These are phyloP conservation scores for Penicillium sp. DNA, from an alignment of 2,329 filamentous ascomycete species.

Conservation along the genomic window DNA sequence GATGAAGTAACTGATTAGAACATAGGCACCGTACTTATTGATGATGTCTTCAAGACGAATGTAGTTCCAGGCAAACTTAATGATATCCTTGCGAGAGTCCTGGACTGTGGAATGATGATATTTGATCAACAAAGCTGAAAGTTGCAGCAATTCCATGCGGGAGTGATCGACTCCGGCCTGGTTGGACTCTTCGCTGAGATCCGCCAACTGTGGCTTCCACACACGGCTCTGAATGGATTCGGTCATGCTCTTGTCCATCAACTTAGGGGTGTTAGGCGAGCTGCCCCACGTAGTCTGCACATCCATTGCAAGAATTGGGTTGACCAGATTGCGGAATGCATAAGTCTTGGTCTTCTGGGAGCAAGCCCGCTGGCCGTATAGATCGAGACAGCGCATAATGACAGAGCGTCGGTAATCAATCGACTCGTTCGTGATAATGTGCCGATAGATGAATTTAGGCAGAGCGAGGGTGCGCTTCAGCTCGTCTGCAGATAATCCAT, in stretches of 20 bases:
- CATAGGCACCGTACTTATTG: constrained; percentile 98
- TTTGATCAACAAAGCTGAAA: constrained; percentile 93
- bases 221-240: constrained; percentile 89
- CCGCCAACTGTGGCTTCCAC: constrained; percentile 85
- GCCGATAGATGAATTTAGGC: constrained; percentile 78
- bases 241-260: constrained; percentile 85
- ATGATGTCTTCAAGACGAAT: constrained; percentile 98
- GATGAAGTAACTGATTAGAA: constrained; percentile 96
- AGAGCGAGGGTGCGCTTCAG: constrained; percentile 75
- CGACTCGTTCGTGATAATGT: constrained; percentile 80
- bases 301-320: constrained; percentile 95
- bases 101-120: constrained; percentile 87
- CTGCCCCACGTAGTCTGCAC: constrained; percentile 77
- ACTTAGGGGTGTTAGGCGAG: constrained; percentile 60
- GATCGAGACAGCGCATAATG: constrained; percentile 81
- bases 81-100: constrained; percentile 94
- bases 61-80: constrained; percentile 99
- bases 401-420: constrained; percentile 83
- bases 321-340: constrained; percentile 86
- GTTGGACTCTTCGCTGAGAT: constrained; percentile 77
- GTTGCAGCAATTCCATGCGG: constrained; percentile 90
- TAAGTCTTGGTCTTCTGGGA: constrained; percentile 93
- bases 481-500: constrained; percentile 79
- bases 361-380: constrained; percentile 76
- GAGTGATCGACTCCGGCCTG: constrained; percentile 92